A percentile compares a stretch with the other conserved stretches of the same genome.
phyloP scores from a whole-genome alignment of 2,329 filamentous ascomycete species.

The Aspergillus sp. region DNA sequence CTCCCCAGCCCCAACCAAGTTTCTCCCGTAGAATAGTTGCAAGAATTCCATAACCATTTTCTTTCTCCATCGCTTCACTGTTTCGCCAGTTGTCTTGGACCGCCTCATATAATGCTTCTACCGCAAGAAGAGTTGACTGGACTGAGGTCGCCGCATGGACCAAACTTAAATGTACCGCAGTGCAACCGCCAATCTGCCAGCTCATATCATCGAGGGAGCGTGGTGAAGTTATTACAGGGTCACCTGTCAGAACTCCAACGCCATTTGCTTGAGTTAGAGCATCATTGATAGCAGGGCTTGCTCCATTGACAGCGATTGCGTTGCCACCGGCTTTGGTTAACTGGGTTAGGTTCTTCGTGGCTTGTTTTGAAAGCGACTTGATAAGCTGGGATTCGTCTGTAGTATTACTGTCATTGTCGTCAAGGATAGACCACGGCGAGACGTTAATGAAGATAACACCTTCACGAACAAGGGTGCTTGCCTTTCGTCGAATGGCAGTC shows the following conservation, averaged over 20 bases:
- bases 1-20: slow-evolving; percentile 47
- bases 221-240: slow-evolving; percentile 76
- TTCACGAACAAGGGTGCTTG: slow-evolving; percentile 78
- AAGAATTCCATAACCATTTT: slow-evolving; percentile 88
- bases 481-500: slow-evolving; percentile 81
- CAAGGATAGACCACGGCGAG: slow-evolving; percentile 75
- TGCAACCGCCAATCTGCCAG: slow-evolving; percentile 91
- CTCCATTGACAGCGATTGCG: slow-evolving; percentile 82
- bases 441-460: slow-evolving; percentile 79
- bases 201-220: slow-evolving; percentile 86
- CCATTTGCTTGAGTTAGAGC: slow-evolving; percentile 80
- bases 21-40: slow-evolving; percentile 82
- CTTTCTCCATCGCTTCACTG: slow-evolving; percentile 95
- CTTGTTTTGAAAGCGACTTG: slow-evolving; percentile 70
- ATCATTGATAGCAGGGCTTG: slow-evolving; percentile 83
- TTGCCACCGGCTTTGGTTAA: slow-evolving; percentile 72
- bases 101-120: slow-evolving; percentile 81
- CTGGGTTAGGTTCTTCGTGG: slow-evolving; percentile 66
- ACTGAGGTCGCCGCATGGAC: slow-evolving; percentile 72
- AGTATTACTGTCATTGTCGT: slow-evolving; percentile 73
- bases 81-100: slow-evolving; percentile 94
- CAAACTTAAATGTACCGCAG: slow-evolving; percentile 79
- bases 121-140: slow-evolving; percentile 71
- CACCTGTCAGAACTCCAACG: slow-evolving; percentile 77
- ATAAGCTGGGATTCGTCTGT: slow-evolving; percentile 72